phyloP scores from a whole-genome alignment of 805 yeast species.

The Huiozyma sinensis region DNA sequence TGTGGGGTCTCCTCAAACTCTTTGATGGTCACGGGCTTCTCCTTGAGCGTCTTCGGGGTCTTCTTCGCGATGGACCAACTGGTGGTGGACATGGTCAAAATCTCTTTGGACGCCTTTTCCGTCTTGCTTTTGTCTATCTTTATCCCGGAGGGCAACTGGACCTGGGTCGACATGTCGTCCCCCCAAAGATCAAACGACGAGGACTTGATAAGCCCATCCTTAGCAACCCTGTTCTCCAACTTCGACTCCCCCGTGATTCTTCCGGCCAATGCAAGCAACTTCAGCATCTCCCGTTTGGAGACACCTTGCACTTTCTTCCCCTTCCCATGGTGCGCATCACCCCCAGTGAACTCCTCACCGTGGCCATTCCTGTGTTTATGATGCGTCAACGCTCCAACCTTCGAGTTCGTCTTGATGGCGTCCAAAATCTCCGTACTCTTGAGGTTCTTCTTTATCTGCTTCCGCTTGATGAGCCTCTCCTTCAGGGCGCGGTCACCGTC shows the following conservation, averaged over 20 bases:
- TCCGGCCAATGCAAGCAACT: conserved; percentile 70
- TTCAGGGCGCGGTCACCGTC: conserved; percentile 43
- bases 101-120: conserved; percentile 30
- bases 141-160: conserved; percentile 23
- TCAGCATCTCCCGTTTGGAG: conserved; percentile 48
- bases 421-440: conserved; percentile 64
- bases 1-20: conserved; percentile 48
- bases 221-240: conserved; percentile 36
- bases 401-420: conserved; percentile 45
- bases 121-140: conserved; percentile 15
- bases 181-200: conserved; percentile 67
- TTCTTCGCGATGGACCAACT: conserved; percentile 44
- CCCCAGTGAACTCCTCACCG: conserved; percentile 13
- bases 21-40: conserved; percentile 43
- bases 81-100: conserved; percentile 31
- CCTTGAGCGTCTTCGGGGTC: conserved; percentile 44
- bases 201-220: conserved; percentile 51
- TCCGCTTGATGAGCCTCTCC: conserved; percentile 31
- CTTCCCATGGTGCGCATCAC: conserved; percentile 26
- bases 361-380: conserved; percentile 21
- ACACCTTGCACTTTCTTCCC: conserved; percentile 47
- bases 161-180: conserved; percentile 10
- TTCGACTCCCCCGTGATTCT: conserved; percentile 46
- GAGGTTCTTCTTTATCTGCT: conserved; percentile 34
- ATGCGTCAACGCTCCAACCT: conserved; percentile 52